phyloP scores from a whole-genome alignment of 805 yeast species.

The Myxozyma lipomycoides region DNA sequence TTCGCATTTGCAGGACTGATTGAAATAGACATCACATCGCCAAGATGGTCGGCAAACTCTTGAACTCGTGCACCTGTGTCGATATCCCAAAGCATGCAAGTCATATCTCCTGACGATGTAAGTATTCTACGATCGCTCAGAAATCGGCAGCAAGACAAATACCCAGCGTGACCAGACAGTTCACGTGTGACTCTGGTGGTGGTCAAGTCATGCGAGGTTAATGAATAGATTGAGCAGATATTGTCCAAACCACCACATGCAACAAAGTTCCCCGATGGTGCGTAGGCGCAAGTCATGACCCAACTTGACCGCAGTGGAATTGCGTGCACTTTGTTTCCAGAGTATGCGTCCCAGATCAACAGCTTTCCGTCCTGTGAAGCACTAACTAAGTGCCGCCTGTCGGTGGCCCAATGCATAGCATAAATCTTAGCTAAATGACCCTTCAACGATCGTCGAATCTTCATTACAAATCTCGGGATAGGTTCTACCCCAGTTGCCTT shows the following conservation, averaged over 20 bases:
- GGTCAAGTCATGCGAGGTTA: conserved; percentile 10
- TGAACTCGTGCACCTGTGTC: conserved; percentile 47
- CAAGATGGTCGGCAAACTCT: conserved; percentile 41
- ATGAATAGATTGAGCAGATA: conserved; percentile 63
- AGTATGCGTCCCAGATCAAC: conserved; percentile 74
- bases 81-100: conserved; percentile 77
- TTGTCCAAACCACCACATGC: conserved; percentile 86
- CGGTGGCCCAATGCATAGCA: conserved; percentile 63
- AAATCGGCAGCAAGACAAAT: conserved; percentile 71
- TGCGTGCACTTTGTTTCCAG: conserved; percentile 67
- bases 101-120: conserved; percentile 80
- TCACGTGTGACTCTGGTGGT: conserved; percentile 21
- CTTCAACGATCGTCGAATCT: conserved; percentile 30
- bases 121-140: conserved; percentile 52
- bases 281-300: conserved; percentile 70
- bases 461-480: conserved; percentile 13
- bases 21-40: conserved; percentile 50
- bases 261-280: conserved; percentile 60
- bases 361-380: conserved; percentile 86
- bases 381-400: conserved; percentile 57
- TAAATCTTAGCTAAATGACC: conserved; percentile 76
- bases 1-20: conserved; percentile 61
- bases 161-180: conserved; percentile 66
- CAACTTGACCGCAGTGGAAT: conserved; percentile 71
- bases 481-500: conserved; percentile 13